A percentile compares a stretch with the other conserved stretches of the same genome.
These are phyloP conservation scores for Colletotrichum godetiae DNA, from an alignment of 2,329 filamentous ascomycete species.

Conservation along the genomic window DNA sequence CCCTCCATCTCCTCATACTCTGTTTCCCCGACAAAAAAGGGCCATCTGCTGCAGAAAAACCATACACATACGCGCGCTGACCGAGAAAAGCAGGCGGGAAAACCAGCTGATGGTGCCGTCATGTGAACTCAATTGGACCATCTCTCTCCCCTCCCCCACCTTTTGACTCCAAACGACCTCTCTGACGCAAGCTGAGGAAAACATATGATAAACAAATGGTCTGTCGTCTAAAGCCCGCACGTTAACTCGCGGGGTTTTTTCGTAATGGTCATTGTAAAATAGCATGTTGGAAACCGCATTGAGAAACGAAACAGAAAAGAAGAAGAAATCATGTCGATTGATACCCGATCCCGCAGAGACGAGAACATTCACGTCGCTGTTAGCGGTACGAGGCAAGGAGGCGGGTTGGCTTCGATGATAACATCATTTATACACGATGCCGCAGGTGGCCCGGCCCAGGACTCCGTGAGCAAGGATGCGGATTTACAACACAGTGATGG, in stretches of 20 bases:
- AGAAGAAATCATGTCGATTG: background rate
- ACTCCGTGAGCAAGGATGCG: too few relatives aligned
- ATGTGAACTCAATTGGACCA: conserved; percentile 8
- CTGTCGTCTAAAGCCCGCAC: too few relatives aligned
- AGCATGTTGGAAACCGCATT: background rate
- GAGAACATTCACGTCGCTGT: too few relatives aligned
- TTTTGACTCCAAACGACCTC: too few relatives aligned
- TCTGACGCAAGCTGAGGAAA: background rate
- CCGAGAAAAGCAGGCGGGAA: background rate
- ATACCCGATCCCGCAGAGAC: background rate
- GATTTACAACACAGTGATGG: background rate
- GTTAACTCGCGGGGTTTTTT: too few relatives aligned
- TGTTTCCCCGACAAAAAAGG: background rate
- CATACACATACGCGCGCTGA: background rate
- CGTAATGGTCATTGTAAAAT: background rate
- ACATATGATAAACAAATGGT: background rate
- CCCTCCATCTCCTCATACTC: background rate
- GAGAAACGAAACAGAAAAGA: background rate
- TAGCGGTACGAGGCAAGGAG: too few relatives aligned
- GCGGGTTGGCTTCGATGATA: too few relatives aligned
- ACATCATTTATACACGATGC: too few relatives aligned
- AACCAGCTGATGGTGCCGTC: conserved; percentile 13
- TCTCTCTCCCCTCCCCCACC: background rate
- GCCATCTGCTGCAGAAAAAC: conserved; percentile 2
- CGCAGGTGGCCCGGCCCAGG: too few relatives aligned